phyloP scores from a whole-genome alignment of 2,329 filamentous ascomycete species.

The Nothomitra cinnamomea region DNA sequence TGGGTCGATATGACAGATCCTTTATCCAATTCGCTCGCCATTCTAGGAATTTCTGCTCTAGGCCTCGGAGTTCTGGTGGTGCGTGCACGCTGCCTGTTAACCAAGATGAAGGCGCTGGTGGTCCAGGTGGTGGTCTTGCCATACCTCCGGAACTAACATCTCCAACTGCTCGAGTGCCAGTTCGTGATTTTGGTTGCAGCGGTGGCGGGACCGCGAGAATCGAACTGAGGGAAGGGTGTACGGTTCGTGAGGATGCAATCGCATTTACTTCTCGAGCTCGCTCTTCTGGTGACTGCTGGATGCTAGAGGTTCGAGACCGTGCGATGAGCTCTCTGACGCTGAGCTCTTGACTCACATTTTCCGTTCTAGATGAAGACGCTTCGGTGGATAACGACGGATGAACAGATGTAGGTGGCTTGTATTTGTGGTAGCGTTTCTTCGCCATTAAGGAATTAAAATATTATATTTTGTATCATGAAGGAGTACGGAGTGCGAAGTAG shows the following conservation, averaged over 20 bases:
- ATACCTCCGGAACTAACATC: too few relatives aligned
- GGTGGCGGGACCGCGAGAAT: constrained; percentile 26
- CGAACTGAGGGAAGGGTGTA: constrained; percentile 28
- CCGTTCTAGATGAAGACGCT: background rate
- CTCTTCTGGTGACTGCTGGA: background rate
- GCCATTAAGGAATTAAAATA: background rate
- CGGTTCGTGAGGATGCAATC: constrained; percentile 19
- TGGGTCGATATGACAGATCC: constrained; percentile 20
- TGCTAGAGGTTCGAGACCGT: too few relatives aligned
- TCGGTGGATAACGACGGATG: background rate
- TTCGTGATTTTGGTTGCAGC: constrained; percentile 23
- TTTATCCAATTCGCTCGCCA: constrained; percentile 6
- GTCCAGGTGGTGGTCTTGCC: constrained; percentile 24
- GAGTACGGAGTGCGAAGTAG: background rate
- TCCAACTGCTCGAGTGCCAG: constrained; percentile 15
- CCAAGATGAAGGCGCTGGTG: constrained; percentile 28
- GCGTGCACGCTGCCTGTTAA: constrained; percentile 16
- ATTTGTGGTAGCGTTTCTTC: background rate
- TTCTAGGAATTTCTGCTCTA: constrained; percentile 2
- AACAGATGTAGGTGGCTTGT: background rate
- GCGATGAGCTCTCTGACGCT: too few relatives aligned
- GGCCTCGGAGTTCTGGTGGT: constrained; percentile 4
- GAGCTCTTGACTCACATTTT: background rate
- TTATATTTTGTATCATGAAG: background rate
- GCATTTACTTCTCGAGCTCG: constrained; percentile 2